phyloP scores from a whole-genome alignment of 2,329 filamentous ascomycete genomes.

The Cercospora zeae-maydis region DNA sequence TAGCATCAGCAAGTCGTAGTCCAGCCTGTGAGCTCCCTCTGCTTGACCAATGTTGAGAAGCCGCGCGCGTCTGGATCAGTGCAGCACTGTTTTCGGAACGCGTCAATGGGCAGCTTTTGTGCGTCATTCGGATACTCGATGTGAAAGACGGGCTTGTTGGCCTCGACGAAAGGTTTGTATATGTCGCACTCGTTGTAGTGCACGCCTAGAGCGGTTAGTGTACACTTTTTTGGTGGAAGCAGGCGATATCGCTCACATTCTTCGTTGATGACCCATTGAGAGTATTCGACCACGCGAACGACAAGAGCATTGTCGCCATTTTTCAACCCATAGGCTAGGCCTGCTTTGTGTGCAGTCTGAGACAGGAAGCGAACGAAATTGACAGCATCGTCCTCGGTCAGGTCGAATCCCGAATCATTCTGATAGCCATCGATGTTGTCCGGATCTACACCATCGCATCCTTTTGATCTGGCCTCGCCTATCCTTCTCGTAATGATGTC shows the following conservation, averaged over 20 bases:
- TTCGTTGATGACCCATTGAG: constrained; percentile 34
- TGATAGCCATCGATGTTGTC: constrained; percentile 31
- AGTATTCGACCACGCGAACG: constrained; percentile 56
- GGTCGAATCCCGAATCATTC: constrained; percentile 47
- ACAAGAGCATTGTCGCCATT: constrained; percentile 62
- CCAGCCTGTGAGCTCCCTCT: constrained; percentile 62
- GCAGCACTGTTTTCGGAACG: constrained; percentile 31
- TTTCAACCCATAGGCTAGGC: constrained; percentile 64
- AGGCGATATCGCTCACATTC: not conserved
- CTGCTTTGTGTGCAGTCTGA: constrained; percentile 50
- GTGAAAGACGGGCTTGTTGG: constrained; percentile 66
- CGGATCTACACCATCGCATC: constrained; percentile 40
- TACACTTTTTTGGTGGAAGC: not conserved
- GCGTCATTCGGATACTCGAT: constrained; percentile 62
- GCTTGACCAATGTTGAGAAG: constrained; percentile 65
- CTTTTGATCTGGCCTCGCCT: constrained; percentile 49
- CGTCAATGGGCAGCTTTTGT: not conserved
- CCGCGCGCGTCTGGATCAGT: constrained; percentile 43
- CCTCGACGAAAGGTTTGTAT: constrained; percentile 57
- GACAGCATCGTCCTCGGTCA: constrained; percentile 56
- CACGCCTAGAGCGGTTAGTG: not conserved
- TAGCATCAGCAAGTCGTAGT: not conserved
- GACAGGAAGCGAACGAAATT: constrained; percentile 61
- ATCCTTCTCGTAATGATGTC: constrained; percentile 63
- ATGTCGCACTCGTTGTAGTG: constrained; percentile 56